Evolutionary conservation across 257 asterid genomes (phyloP).

Genomic region (Fraxinus pennsylvanica): DNA sequence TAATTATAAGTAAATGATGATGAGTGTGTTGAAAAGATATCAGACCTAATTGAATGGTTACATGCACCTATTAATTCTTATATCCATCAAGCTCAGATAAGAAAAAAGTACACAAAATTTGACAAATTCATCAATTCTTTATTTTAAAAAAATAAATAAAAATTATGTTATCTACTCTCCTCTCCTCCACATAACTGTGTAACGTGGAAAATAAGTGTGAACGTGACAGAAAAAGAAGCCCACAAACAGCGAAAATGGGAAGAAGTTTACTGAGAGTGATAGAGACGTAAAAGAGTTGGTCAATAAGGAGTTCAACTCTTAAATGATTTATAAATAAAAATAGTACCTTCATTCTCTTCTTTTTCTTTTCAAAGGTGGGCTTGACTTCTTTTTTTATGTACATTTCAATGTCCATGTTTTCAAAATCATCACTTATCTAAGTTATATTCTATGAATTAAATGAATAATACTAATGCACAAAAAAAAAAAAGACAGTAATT

Average conservation of each 20-base stretch:
- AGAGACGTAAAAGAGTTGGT: constrained; percentile 1
- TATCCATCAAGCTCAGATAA: too few relatives aligned
- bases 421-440: not conserved
- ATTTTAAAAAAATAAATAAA: not conserved
- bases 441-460: too few relatives aligned
- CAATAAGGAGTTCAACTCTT: constrained; percentile 24
- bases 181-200: not conserved
- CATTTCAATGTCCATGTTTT: constrained; percentile 8
- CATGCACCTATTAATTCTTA: too few relatives aligned
- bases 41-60: too few relatives aligned
- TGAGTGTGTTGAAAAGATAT: too few relatives aligned
- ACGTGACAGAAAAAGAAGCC: not conserved
- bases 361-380: constrained; percentile 42
- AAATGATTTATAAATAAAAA: not conserved
- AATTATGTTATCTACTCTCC: not conserved
- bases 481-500: too few relatives aligned
- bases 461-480: too few relatives aligned
- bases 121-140: not conserved
- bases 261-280: not conserved
- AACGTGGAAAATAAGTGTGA: constrained; percentile 37
- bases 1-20: too few relatives aligned
- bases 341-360: constrained; percentile 12
- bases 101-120: not conserved
- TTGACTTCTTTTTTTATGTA: constrained; percentile 37
- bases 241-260: not conserved